Evolutionary conservation across 2,329 filamentous ascomycete genomes (phyloP).

Genomic region (Microthyrium microscopicum): DNA sequence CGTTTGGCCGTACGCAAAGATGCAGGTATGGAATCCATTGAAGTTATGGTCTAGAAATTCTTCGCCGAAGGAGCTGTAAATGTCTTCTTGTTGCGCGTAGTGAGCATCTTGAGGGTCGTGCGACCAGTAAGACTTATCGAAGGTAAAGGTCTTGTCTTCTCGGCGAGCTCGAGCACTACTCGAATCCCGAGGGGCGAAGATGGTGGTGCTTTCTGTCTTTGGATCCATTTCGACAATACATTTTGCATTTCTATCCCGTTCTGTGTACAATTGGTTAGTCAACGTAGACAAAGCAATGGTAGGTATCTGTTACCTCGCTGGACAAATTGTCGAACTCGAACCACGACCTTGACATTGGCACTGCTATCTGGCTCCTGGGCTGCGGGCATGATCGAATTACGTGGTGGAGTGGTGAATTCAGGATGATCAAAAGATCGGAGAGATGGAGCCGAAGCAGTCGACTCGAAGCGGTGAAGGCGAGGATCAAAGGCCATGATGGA

Average conservation of each 20-base stretch:
- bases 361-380: slow-evolving; percentile 2
- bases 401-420: slow-evolving; percentile 34
- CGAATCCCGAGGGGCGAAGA: slow-evolving; percentile 49
- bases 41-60: slow-evolving; percentile 99
- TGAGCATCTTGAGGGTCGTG: slow-evolving; percentile 63
- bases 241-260: slow-evolving; percentile 61
- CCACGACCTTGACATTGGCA: slow-evolving; percentile 64
- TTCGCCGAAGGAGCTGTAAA: slow-evolving; percentile 86
- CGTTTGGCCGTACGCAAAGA: slow-evolving; percentile 96
- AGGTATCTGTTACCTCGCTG: slow-evolving; percentile 45
- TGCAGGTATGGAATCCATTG: slow-evolving; percentile 96
- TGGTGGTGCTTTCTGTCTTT: slow-evolving; percentile 64
- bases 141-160: slow-evolving; percentile 84
- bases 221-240: slow-evolving; percentile 91
- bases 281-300: slow-evolving; percentile 8
- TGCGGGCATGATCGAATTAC: slow-evolving; percentile 15
- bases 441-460: slow-evolving; percentile 63
- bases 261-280: slow-evolving; percentile 28
- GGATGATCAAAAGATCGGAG: slow-evolving; percentile 55
- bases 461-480: slow-evolving; percentile 21
- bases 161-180: slow-evolving; percentile 34
- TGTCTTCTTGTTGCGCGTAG: slow-evolving; percentile 82
- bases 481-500: slow-evolving; percentile 10
- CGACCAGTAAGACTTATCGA: slow-evolving; percentile 98
- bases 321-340: slow-evolving; percentile 64